phyloP scores from a whole-genome alignment of 352 stramenopile genomes.

The Halophytophthora polymorphica region DNA sequence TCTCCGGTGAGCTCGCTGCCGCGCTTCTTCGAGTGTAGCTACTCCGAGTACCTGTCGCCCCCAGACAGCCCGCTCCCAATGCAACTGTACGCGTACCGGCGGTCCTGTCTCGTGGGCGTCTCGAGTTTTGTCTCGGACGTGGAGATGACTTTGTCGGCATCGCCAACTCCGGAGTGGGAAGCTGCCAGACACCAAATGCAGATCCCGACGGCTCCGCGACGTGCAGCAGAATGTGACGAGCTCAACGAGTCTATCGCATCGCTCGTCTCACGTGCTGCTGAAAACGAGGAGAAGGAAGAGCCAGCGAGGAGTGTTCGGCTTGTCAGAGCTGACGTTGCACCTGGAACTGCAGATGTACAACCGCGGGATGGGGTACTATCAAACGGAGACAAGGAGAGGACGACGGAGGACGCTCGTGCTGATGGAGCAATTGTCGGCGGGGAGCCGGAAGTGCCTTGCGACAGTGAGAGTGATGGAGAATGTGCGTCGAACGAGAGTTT shows the following conservation, averaged over 20 bases:
- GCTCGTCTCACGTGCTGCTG: slow-evolving; percentile 1
- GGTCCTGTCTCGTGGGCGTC: slow-evolving; percentile 53
- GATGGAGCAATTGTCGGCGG: background rate
- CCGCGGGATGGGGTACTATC: too few relatives aligned
- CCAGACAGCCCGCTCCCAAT: slow-evolving; percentile 25
- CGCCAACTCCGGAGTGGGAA: slow-evolving; percentile 38
- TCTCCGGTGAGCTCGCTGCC: slow-evolving; percentile 35
- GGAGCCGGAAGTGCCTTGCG: background rate
- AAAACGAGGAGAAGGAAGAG: slow-evolving; percentile 1
- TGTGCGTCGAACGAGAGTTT: slow-evolving; percentile 1
- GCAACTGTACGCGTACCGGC: slow-evolving; percentile 30
- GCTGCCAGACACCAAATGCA: slow-evolving; percentile 27
- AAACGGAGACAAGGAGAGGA: too few relatives aligned
- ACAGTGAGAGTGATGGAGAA: background rate
- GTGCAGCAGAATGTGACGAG: slow-evolving; percentile 2
- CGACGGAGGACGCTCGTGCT: too few relatives aligned
- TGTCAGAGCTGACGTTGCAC: background rate
- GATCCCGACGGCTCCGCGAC: slow-evolving; percentile 20
- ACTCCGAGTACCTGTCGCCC: slow-evolving; percentile 25
- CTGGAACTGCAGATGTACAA: too few relatives aligned
- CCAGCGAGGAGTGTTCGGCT: background rate
- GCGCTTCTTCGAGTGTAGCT: slow-evolving; percentile 71
- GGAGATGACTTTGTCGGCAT: slow-evolving; percentile 36
- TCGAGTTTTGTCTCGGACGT: slow-evolving; percentile 51
- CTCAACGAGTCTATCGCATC: slow-evolving; percentile 1